phyloP scores from a whole-genome alignment of 176 grass and related monocot genomes.

The Phoenix roebelenii region DNA sequence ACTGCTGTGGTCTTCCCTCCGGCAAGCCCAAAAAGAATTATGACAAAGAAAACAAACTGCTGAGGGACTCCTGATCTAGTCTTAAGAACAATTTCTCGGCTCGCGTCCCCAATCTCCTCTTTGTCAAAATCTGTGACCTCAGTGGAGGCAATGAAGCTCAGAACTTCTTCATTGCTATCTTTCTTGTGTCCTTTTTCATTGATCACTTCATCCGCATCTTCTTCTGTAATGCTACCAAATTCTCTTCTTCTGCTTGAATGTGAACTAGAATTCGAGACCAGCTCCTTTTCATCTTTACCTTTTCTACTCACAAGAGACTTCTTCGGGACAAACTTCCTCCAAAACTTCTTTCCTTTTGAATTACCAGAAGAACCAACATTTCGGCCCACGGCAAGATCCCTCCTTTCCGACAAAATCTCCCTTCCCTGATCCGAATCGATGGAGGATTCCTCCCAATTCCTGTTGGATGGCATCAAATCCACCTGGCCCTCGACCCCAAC shows the following conservation, averaged over 20 bases:
- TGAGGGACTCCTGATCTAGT: constrained; percentile 12
- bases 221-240: constrained; percentile 1
- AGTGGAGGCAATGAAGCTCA: constrained; percentile 5
- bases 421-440: constrained; percentile 11
- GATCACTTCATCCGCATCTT: neutral
- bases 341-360: constrained; percentile 28
- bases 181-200: neutral
- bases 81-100: neutral
- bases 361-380: neutral
- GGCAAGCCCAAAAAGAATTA: constrained; percentile 49
- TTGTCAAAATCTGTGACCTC: neutral
- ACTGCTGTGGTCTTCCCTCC: constrained; percentile 52
- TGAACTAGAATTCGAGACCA: neutral
- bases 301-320: constrained; percentile 15
- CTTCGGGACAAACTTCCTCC: constrained; percentile 31
- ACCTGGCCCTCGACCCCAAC: constrained; percentile 9
- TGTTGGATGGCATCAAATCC: constrained; percentile 15
- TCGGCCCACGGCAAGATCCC: constrained; percentile 5
- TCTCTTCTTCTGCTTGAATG: neutral
- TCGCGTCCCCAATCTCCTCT: neutral
- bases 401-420: constrained; percentile 12
- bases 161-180: constrained; percentile 10
- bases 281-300: neutral
- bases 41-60: constrained; percentile 15
- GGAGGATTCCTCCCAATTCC: neutral